phyloP scores from a whole-genome alignment of 306 rosid species.

The Clitoria ternatea region DNA sequence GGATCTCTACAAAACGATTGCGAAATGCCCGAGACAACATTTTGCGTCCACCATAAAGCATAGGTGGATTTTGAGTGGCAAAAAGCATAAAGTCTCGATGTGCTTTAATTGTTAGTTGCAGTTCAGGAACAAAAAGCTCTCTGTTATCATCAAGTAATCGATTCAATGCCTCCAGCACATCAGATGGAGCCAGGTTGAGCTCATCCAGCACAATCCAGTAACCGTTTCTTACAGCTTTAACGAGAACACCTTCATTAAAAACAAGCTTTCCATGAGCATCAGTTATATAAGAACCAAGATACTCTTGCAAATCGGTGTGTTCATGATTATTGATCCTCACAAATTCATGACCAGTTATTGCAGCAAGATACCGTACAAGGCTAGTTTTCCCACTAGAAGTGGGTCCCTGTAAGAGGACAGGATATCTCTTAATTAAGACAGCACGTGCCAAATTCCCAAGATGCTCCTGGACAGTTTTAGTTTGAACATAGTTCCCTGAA shows the following conservation, averaged over 20 bases:
- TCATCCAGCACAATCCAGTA: slow-evolving; percentile 94
- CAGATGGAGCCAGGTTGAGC: slow-evolving; percentile 98
- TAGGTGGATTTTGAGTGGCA: slow-evolving; percentile 97
- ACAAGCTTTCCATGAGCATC: slow-evolving; percentile 82
- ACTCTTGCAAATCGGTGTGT: slow-evolving; percentile 97
- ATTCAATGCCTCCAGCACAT: slow-evolving; percentile 94
- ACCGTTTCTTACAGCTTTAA: slow-evolving; percentile 86
- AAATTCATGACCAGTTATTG: slow-evolving; percentile 68
- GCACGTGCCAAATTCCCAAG: slow-evolving; percentile 79
- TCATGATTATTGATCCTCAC: slow-evolving; percentile 96
- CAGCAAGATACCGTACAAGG: slow-evolving; percentile 85
- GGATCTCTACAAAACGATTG: slow-evolving; percentile 89
- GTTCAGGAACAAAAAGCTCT: slow-evolving; percentile 92
- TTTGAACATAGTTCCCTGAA: slow-evolving; percentile 46
- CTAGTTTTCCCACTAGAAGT: slow-evolving; percentile 98
- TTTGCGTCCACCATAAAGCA: slow-evolving; percentile 87
- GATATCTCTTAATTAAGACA: slow-evolving; percentile 66
- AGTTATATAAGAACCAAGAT: slow-evolving; percentile 76
- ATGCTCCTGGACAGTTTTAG: slow-evolving; percentile 71
- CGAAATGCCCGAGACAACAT: slow-evolving; percentile 94
- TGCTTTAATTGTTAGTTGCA: slow-evolving; percentile 63
- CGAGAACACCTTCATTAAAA: slow-evolving; percentile 85
- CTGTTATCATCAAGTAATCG: slow-evolving; percentile 92
- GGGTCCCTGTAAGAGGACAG: slow-evolving; percentile 95
- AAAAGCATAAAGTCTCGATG: slow-evolving; percentile 91